Base-by-base conservation (phyloP, 2,329 filamentous ascomycete genomes). In the Trichoderma asperellum region DNA sequence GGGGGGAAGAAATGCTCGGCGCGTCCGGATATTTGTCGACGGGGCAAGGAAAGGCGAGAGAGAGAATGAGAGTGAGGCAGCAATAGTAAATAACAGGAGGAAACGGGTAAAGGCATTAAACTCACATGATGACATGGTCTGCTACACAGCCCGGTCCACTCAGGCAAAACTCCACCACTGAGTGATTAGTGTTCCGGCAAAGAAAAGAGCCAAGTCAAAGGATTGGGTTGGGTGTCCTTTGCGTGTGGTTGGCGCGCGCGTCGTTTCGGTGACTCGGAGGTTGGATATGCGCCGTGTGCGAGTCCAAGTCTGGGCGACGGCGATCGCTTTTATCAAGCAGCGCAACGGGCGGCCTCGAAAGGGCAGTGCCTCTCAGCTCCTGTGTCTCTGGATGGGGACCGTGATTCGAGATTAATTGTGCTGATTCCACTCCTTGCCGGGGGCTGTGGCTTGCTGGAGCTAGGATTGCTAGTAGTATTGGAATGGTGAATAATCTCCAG, bases 51-150 rank as follows among this genome's bases (percentile, higher is more conserved):
- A 34, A n/a, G 34, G 47, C 43, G 47, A 63, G 24, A 58, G 32
- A 12, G 6, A 58, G 32, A 21, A 2, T 35, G 21, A 58, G 11
- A 34, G 56, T 37, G 34, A 58, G 56, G 32, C 18, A 58, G 34
- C 29, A 66, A 58, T 37, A 58, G 34, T 43, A 66, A 66, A 35
- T 47, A 58, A 58, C 53, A 58, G 62, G 62, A 65, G 55, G 47
- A 40, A 47, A 27, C 16, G 35, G 61, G 61, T 16, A 56, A 67
- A 21, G 32, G 63, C 63, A 58, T 43, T 47, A 67, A 49, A 67
- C 63, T 67, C 53, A 67, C 63, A 67, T 35, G 55, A 49, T 37
- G 55, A 57, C 63, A 67, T 67, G 63, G 55, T 67, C 35, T 16
- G 27, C 40, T 59, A 37, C 63, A 64, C 61, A 56, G 61, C 63